These are phyloP conservation scores for Danielia reshetovae DNA, from an alignment of 805 yeast genomes.

Conservation along the genomic window DNA sequence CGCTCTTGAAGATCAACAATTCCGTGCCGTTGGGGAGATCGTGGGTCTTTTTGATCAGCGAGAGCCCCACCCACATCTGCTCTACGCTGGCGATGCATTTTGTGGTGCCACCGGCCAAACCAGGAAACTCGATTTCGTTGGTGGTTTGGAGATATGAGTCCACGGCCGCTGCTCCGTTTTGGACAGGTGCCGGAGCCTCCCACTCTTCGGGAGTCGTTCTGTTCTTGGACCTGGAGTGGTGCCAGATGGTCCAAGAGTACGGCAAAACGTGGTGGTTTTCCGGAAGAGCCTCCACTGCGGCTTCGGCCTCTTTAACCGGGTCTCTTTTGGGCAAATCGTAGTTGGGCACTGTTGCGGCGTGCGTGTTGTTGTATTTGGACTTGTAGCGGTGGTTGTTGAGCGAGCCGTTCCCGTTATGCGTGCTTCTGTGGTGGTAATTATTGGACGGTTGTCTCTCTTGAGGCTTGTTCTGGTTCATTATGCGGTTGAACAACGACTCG, in stretches of 20 bases:
- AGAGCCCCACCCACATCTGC: conserved; percentile 48
- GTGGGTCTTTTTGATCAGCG: conserved; percentile 35
- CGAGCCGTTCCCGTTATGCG: conserved; percentile 3
- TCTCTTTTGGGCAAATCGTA: conserved; percentile 32
- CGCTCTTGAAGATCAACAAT: conserved; percentile 53
- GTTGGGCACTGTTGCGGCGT: conserved; percentile 6
- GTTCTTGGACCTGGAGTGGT: conserved; percentile 35
- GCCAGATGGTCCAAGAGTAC: conserved; percentile 50
- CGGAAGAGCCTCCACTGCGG: conserved; percentile 19
- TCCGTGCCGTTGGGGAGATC: conserved; percentile 47
- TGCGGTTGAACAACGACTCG: conserved; percentile 43
- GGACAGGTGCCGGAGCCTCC: conserved; percentile 9
- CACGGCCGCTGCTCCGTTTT: conserved; percentile 24
- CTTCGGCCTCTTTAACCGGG: conserved; percentile 32
- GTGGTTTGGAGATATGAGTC: conserved; percentile 47
- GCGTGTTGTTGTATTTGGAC: conserved; percentile 8
- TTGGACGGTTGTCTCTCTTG: conserved; percentile 4
- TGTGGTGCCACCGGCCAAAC: conserved; percentile 14
- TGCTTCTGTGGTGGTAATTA: conserved; percentile 1
- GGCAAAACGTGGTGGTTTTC: conserved; percentile 37
- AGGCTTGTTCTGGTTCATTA: conserved; percentile 36
- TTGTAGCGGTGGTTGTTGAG: conserved; percentile 9
- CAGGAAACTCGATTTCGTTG: conserved; percentile 37
- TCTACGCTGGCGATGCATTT: conserved; percentile 44
- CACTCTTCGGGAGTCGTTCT: conserved; percentile 12